These are phyloP conservation scores for Blastomyces percursus DNA, from an alignment of 2,329 filamentous ascomycete species.

Conservation along the genomic window DNA sequence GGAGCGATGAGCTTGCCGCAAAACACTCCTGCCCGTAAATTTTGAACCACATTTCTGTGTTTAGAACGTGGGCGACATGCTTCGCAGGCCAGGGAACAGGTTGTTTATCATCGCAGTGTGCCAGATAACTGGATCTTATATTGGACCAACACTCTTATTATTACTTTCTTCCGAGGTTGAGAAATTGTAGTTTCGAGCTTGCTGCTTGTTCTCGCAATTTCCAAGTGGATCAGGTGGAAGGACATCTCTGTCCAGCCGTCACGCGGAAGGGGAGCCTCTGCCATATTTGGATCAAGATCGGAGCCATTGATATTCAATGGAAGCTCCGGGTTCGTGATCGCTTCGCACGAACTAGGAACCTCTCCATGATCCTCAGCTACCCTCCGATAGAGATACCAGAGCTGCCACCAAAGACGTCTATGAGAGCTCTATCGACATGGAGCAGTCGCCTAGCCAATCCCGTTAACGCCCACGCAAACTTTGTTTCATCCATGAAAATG, in stretches of 20 bases:
- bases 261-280: slow-evolving; percentile 31
- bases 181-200: slow-evolving; percentile 6
- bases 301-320: slow-evolving; percentile 37
- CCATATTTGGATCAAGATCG: slow-evolving; percentile 33
- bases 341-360: slow-evolving; percentile 20
- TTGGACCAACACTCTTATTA: slow-evolving; percentile 39
- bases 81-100: slow-evolving; percentile 53
- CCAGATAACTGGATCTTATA: slow-evolving; percentile 40
- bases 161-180: slow-evolving; percentile 20
- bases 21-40: slow-evolving; percentile 55
- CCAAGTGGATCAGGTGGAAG: slow-evolving; percentile 35
- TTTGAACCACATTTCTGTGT: slow-evolving; percentile 63
- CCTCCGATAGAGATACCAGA: slow-evolving; percentile 30
- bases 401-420: slow-evolving; percentile 32
- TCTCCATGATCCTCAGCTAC: slow-evolving; percentile 31
- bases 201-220: slow-evolving; percentile 32
- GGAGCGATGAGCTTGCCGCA: slow-evolving; percentile 9
- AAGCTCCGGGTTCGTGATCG: slow-evolving; percentile 25
- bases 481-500: slow-evolving; percentile 15
- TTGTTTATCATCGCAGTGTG: slow-evolving; percentile 33
- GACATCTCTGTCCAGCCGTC: slow-evolving; percentile 40
- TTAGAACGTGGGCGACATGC: slow-evolving; percentile 55
- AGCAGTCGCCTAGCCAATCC: slow-evolving; percentile 28
- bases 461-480: slow-evolving; percentile 20
- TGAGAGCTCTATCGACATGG: slow-evolving; percentile 20